Conservation (phyloP, 768 basidiomycete genomes). For the Lactifluus volemus region DNA sequence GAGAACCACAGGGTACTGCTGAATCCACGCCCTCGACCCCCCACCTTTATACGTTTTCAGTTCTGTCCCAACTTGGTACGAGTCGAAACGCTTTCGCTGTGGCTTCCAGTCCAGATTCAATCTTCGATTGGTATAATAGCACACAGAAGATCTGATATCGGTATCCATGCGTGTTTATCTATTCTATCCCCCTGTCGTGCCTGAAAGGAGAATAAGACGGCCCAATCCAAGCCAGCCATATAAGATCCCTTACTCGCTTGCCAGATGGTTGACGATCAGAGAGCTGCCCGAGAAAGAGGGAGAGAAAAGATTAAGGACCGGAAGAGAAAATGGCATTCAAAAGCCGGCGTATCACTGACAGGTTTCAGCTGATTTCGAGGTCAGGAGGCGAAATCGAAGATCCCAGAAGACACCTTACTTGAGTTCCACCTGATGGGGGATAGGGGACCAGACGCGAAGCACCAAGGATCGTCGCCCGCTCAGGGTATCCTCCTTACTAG, state of each 20-base stretch:
- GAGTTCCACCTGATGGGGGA: neutral
- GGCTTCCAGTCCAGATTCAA: neutral
- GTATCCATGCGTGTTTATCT: no score
- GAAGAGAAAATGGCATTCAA: neutral
- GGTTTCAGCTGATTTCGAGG: neutral
- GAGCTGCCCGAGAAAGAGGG: neutral
- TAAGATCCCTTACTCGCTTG: neutral
- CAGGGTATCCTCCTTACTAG: no score
- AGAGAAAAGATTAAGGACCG: neutral
- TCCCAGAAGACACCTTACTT: neutral
- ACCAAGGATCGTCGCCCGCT: neutral
- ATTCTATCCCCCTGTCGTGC: neutral
- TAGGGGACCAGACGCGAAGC: neutral
- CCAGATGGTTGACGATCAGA: neutral
- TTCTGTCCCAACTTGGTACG: neutral
- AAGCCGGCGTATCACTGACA: neutral
- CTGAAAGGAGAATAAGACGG: neutral
- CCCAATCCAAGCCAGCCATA: neutral
- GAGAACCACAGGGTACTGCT: slow-evolving; percentile 7
- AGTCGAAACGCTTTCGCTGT: neutral
- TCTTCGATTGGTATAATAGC: neutral
- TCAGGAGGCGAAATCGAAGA: neutral
- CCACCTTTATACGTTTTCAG: neutral
- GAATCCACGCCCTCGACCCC: neutral
- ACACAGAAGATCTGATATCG: neutral